Conservation (phyloP, 495 filamentous ascomycete species). For the Penicillium cosmopolitanum region DNA sequence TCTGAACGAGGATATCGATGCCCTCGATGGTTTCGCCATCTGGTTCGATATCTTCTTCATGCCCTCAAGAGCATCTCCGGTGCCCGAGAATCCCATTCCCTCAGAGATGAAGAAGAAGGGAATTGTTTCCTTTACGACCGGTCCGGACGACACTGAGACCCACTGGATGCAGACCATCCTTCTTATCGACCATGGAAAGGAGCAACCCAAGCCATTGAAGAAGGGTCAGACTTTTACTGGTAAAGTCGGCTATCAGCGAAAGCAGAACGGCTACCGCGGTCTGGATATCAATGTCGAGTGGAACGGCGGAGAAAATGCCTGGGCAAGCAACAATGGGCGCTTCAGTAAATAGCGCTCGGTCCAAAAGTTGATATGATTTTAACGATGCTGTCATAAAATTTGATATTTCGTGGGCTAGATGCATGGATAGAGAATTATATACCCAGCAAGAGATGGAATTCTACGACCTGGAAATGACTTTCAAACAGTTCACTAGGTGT, state of each 20-base stretch:
- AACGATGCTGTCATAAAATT: conserved; percentile 2
- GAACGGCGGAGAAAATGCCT: conserved; percentile 38
- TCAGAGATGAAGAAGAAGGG: conserved; percentile 51
- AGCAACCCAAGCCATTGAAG: conserved; percentile 40
- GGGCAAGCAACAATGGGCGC: conserved; percentile 41
- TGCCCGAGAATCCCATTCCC: conserved; percentile 48
- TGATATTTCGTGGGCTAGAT: conserved; percentile 5
- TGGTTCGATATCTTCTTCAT: conserved; percentile 72
- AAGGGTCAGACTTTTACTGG: conserved; percentile 54
- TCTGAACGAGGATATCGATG: conserved; percentile 56
- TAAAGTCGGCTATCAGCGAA: conserved; percentile 55
- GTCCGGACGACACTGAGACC: conserved; percentile 53
- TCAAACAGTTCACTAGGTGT: not conserved
- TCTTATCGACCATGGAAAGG: conserved; percentile 49
- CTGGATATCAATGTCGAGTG: conserved; percentile 55
- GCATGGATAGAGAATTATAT: conserved; percentile 15
- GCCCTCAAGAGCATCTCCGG: conserved; percentile 45
- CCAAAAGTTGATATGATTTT: conserved; percentile 12
- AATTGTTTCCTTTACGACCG: conserved; percentile 57
- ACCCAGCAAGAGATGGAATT: conserved; percentile 12
- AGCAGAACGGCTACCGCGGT: conserved; percentile 45
- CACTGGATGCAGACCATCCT: conserved; percentile 57
- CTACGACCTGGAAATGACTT: conserved; percentile 8
- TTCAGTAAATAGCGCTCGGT: conserved; percentile 31
- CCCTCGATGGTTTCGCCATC: conserved; percentile 62